A percentile compares a stretch with the other conserved stretches of the same genome.
phyloP scores from a whole-genome alignment of 441 rosid genomes.

The Theobroma grandiflorum region DNA sequence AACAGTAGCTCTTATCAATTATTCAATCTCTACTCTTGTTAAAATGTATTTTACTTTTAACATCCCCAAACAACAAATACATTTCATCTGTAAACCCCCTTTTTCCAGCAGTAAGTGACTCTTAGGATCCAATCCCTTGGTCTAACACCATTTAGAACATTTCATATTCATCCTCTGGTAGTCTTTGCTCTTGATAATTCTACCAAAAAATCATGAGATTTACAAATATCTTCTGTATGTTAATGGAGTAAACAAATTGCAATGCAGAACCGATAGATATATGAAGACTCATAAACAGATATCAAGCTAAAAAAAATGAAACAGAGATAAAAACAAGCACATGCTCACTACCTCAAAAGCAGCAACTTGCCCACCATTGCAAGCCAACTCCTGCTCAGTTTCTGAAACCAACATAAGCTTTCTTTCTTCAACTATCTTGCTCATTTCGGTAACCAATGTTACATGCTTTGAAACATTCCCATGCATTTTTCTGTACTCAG shows the following conservation, averaged over 20 bases:
- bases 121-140: background rate
- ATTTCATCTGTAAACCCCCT: background rate
- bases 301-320: background rate
- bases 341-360: constrained; percentile 83
- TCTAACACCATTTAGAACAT: background rate
- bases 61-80: constrained; percentile 4
- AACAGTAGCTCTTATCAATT: background rate
- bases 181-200: background rate
- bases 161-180: background rate
- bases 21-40: background rate
- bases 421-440: constrained; percentile 93
- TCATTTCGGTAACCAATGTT: constrained; percentile 98
- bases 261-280: background rate
- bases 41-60: background rate
- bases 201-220: background rate
- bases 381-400: constrained; percentile 96
- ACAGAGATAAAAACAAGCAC: background rate
- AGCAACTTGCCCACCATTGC: constrained; percentile 97
- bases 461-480: constrained; percentile 98
- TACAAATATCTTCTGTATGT: background rate
- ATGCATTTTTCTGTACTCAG: constrained; percentile 96
- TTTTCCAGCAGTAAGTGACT: background rate
- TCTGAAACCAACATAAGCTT: constrained; percentile 95
- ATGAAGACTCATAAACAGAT: constrained; percentile 1
- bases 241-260: background rate